A percentile compares a stretch with the other conserved stretches of the same genome.
These are phyloP conservation scores for Saprolegnia parasitica DNA, from an alignment of 352 stramenopile genomes.

Conservation along the genomic window DNA sequence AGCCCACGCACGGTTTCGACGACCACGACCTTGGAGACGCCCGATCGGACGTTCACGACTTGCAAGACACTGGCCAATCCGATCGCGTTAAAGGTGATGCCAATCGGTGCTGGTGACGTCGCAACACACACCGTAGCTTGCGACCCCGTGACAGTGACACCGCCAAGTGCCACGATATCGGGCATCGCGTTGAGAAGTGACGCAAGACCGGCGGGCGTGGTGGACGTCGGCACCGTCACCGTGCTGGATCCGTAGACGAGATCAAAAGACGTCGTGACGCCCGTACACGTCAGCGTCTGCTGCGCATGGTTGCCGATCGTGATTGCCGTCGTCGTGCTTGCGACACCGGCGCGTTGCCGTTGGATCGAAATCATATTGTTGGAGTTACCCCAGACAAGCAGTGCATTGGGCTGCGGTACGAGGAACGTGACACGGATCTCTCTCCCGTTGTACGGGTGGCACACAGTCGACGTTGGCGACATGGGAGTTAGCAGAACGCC, in stretches of 20 bases:
- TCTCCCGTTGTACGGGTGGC: constrained; percentile 41
- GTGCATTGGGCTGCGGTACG: constrained; percentile 38
- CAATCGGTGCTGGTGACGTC: constrained; percentile 33
- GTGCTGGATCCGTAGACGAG: constrained; percentile 40
- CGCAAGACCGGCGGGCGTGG: constrained; percentile 35
- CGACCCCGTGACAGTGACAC: constrained; percentile 45
- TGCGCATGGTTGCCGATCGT: constrained; percentile 53
- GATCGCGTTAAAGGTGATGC: constrained; percentile 47
- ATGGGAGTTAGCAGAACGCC: constrained; percentile 38
- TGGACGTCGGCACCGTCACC: constrained; percentile 43
- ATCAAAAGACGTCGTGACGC: constrained; percentile 43
- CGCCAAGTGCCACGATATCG: constrained; percentile 39
- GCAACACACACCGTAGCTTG: constrained; percentile 38
- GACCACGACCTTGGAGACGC: constrained; percentile 44
- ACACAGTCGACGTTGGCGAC: constrained; percentile 38
- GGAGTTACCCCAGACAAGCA: constrained; percentile 52
- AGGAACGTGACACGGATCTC: constrained; percentile 64
- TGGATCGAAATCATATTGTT: constrained; percentile 60
- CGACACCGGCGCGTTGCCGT: constrained; percentile 50
- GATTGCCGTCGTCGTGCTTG: constrained; percentile 35
- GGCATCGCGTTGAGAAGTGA: constrained; percentile 49
- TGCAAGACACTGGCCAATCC: constrained; percentile 41
- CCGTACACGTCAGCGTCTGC: constrained; percentile 47
- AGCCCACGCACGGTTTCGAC: constrained; percentile 61
- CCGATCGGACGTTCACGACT: constrained; percentile 44